phyloP scores from a whole-genome alignment of 129 eudicot genomes.

The Helianthus tuberosus region DNA sequence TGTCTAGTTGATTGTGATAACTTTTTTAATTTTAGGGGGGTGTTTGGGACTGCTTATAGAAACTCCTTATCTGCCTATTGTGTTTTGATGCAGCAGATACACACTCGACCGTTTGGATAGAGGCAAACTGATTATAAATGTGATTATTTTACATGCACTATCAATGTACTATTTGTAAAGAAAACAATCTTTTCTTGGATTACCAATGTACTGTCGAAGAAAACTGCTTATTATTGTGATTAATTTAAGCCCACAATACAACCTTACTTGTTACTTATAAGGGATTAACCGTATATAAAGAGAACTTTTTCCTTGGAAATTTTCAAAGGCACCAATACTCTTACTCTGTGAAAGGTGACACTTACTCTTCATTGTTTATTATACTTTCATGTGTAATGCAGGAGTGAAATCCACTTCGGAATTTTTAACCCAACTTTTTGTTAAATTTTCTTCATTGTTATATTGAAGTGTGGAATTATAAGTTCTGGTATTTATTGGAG shows the following conservation, averaged over 20 bases:
- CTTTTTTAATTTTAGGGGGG: neutral
- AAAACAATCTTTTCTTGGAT: too few species aligned
- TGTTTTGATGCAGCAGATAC: neutral
- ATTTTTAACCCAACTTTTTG: neutral
- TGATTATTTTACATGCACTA: too few species aligned
- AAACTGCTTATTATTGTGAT: neutral
- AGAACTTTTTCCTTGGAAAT: neutral
- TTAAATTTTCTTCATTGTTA: neutral
- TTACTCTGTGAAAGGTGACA: neutral
- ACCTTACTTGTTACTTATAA: neutral
- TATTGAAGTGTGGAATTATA: neutral
- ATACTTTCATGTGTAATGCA: neutral
- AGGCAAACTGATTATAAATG: neutral
- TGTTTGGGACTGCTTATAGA: neutral
- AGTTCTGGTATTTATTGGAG: conserved; percentile 1
- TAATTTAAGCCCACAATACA: neutral
- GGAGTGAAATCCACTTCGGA: neutral
- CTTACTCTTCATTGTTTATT: conserved; percentile 7
- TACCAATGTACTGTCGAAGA: too few species aligned
- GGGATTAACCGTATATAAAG: neutral
- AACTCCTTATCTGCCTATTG: neutral
- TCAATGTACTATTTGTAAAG: too few species aligned
- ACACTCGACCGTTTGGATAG: neutral
- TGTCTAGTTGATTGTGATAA: neutral
- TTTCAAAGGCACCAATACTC: neutral